Percentiles rank a stretch among this genome's conserved stretches.
Evolutionary conservation across 192 early-diverging fungal genomes (phyloP).

Genomic region (Linnemannia exigua): DNA sequence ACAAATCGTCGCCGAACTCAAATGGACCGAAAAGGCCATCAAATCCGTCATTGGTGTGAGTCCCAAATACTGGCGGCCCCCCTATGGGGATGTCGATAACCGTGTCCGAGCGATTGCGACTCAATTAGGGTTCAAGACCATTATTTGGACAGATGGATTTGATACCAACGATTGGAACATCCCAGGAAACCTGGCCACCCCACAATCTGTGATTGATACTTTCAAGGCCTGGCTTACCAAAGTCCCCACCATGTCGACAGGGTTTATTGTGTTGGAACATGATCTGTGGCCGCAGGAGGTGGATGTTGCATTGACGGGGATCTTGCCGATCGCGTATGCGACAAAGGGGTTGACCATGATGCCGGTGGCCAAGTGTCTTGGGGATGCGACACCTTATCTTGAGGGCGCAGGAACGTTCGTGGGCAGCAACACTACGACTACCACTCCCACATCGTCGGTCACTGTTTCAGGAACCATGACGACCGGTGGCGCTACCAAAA

Average conservation of each 20-base stretch:
- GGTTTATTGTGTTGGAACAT: constrained; percentile 67
- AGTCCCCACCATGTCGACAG: constrained; percentile 55
- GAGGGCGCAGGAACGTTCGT: constrained; percentile 47
- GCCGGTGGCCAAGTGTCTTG: constrained; percentile 54
- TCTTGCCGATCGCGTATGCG: constrained; percentile 40
- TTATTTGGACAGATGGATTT: constrained; percentile 63
- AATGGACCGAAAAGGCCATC: constrained; percentile 75
- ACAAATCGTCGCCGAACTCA: constrained; percentile 71
- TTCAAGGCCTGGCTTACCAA: constrained; percentile 61
- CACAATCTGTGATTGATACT: constrained; percentile 37
- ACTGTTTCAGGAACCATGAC: neutral
- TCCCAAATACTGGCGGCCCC: constrained; percentile 66
- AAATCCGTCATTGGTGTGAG: constrained; percentile 64
- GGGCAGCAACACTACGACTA: neutral
- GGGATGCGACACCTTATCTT: constrained; percentile 51
- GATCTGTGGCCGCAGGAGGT: constrained; percentile 64
- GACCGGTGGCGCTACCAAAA: neutral
- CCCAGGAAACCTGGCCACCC: constrained; percentile 21
- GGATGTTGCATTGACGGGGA: constrained; percentile 57
- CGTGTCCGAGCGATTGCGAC: constrained; percentile 65
- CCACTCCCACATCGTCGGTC: neutral
- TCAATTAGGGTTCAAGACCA: constrained; percentile 63
- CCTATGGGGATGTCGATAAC: constrained; percentile 64
- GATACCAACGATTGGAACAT: constrained; percentile 67
- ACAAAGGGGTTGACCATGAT: constrained; percentile 38